Base-by-base conservation (phyloP, 2,329 filamentous ascomycete genomes). In the Sordariomycetes sp. region DNA sequence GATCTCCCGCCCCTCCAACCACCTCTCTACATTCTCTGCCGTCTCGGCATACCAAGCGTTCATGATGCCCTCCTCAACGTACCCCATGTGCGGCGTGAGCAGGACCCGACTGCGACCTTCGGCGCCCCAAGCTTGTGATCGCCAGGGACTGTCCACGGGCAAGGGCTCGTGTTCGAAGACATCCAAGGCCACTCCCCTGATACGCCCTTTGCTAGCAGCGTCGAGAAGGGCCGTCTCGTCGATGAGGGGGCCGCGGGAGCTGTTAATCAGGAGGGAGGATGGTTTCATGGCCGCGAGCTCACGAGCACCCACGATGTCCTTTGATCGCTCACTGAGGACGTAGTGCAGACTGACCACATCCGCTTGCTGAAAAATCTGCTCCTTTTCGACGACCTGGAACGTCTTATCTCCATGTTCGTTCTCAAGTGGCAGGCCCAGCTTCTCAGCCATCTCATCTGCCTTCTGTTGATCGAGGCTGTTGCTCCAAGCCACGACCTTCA, bases 131-230 rank as follows among this genome's bases (percentile, higher is more conserved):
- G 61, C 54, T 8, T 68, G 75, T 8, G 64, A 72, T 32, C 79
- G 65, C 83, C 83, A 88, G 15, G 62, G 63, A 46, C 79, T 85
- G 32, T 81, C 69, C 7, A 51, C 45, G 0, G 76, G 74, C 38
- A 90, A 54, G 4, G 84, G 83, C 51, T 88, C 83, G 8, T 75
- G 58, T 35, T 82, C 74, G 50, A 82, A 88, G 2, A 87, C 82
- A 59, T 88, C 84, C 19, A 87, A 49, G 6, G 79, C 83, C 0
- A 72, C 81, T 0, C 80, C 81, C 14, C 67, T 54, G 46, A 88
- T 86, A 5, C 45, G 50, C 0, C 81, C 80, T 4, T 56, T 46
- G 33, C 71, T 64, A 41, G 86, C 51, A 4, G 66, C 64, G 15
- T 72, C 64, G 20, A 82, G 54, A 39, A 88, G 51, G 4, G 76